Evolutionary conservation across 306 rosid species (phyloP).

Genomic region (Quercus dentata): DNA sequence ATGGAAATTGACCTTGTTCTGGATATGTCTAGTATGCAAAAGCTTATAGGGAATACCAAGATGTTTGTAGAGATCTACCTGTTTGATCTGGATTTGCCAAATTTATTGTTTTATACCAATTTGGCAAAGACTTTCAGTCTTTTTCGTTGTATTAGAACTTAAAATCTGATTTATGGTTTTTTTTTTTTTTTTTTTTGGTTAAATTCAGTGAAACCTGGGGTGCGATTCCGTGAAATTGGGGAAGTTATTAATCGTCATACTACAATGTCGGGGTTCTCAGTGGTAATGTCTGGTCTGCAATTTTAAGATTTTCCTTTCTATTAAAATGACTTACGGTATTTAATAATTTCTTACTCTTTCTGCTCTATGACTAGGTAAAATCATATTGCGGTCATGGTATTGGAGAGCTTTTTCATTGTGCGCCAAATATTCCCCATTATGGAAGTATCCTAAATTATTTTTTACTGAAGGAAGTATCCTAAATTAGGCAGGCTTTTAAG

Average conservation of each 20-base stretch:
- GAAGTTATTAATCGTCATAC: slow-evolving; percentile 89
- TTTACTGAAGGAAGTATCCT: slow-evolving; percentile 48
- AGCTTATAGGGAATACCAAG: background rate
- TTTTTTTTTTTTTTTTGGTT: slow-evolving; percentile 4
- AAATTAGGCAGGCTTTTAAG: slow-evolving; percentile 1
- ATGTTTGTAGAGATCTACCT: background rate
- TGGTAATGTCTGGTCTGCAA: slow-evolving; percentile 54
- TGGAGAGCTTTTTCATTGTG: slow-evolving; percentile 98
- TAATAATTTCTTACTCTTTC: slow-evolving; percentile 12
- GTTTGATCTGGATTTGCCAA: background rate
- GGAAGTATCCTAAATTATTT: slow-evolving; percentile 54
- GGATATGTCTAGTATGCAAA: background rate
- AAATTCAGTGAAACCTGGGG: slow-evolving; percentile 83
- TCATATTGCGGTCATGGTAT: slow-evolving; percentile 93
- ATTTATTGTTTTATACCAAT: slow-evolving; percentile 3
- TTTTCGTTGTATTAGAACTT: slow-evolving; percentile 2
- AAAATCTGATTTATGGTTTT: slow-evolving; percentile 12
- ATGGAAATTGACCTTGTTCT: background rate
- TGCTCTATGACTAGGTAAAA: slow-evolving; percentile 47
- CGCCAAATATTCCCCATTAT: slow-evolving; percentile 92
- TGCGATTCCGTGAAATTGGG: slow-evolving; percentile 91
- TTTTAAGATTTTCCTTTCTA: slow-evolving; percentile 8
- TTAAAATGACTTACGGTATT: background rate
- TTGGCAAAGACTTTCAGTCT: background rate
- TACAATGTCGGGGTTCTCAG: slow-evolving; percentile 78